These are phyloP conservation scores for Claviceps pusilla DNA, from an alignment of 2,329 filamentous ascomycete species.

Conservation along the genomic window DNA sequence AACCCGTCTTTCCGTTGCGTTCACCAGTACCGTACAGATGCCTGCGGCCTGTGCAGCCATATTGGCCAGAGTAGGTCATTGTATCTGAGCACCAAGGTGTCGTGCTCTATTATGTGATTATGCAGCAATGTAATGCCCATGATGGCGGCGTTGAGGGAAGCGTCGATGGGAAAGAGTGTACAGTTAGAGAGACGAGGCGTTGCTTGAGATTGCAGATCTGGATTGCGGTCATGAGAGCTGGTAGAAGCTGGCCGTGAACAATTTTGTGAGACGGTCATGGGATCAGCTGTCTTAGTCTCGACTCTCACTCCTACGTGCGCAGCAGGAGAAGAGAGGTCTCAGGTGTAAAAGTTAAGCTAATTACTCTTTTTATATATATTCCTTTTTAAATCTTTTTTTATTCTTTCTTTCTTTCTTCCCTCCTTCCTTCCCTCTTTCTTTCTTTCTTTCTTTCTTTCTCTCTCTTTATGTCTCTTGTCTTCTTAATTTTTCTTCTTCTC, in stretches of 20 bases:
- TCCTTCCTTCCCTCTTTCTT: too few relatives aligned
- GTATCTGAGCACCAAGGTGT: constrained; percentile 50
- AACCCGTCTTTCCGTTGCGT: constrained; percentile 38
- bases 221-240: constrained; percentile 41
- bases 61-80: constrained; percentile 42
- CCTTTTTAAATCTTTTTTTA: too few relatives aligned
- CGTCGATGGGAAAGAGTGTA: constrained; percentile 50
- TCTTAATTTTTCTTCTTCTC: too few relatives aligned
- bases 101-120: constrained; percentile 49
- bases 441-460: too few relatives aligned
- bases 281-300: too few relatives aligned
- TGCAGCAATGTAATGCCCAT: constrained; percentile 52
- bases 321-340: too few relatives aligned
- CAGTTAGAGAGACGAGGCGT: constrained; percentile 48
- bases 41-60: constrained; percentile 47
- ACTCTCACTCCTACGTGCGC: too few relatives aligned
- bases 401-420: too few relatives aligned
- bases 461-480: too few relatives aligned
- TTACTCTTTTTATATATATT: too few relatives aligned
- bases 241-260: constrained; percentile 39
- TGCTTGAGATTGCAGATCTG: constrained; percentile 53
- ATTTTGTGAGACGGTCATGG: too few relatives aligned
- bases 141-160: constrained; percentile 54
- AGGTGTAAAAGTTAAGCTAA: too few relatives aligned
- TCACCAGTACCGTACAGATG: constrained; percentile 44